phyloP scores from a whole-genome alignment of 768 basidiomycete genomes.

The Phlegmacium glaucopus region DNA sequence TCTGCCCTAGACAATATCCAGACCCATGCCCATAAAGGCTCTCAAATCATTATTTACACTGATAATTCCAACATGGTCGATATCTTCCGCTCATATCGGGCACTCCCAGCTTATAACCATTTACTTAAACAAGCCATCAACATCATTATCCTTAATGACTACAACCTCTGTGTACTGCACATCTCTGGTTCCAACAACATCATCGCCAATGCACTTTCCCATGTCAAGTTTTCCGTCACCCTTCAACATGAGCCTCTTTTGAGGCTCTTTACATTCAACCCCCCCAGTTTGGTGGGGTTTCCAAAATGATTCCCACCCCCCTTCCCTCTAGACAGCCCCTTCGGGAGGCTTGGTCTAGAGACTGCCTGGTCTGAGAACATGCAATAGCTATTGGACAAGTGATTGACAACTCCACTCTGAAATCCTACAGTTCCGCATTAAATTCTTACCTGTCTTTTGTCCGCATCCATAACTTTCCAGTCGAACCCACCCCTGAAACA shows the following conservation, averaged over 20 bases:
- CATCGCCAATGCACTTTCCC: constrained; percentile 31
- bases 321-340: constrained; percentile 27
- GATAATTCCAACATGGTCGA: not conserved
- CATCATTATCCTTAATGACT: constrained; percentile 24
- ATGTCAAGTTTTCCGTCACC: not conserved
- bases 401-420: constrained; percentile 15
- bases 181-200: constrained; percentile 28
- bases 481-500: constrained; percentile 26
- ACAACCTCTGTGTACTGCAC: constrained; percentile 21
- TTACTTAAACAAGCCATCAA: not conserved
- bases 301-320: not conserved
- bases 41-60: not conserved
- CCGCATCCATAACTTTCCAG: constrained; percentile 17
- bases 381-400: constrained; percentile 20
- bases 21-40: not conserved
- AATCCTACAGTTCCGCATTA: constrained; percentile 22
- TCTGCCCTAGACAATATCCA: constrained; percentile 2
- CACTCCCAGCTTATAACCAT: not conserved
- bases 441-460: constrained; percentile 30
- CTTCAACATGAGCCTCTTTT: not conserved
- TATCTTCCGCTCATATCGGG: not conserved
- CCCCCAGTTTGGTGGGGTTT: not conserved
- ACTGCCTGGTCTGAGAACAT: constrained; percentile 26
- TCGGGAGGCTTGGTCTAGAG: constrained; percentile 30
- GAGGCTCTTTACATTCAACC: not conserved